Conservation (phyloP, 2,329 filamentous ascomycete species). For the Septoria petroselini region DNA sequence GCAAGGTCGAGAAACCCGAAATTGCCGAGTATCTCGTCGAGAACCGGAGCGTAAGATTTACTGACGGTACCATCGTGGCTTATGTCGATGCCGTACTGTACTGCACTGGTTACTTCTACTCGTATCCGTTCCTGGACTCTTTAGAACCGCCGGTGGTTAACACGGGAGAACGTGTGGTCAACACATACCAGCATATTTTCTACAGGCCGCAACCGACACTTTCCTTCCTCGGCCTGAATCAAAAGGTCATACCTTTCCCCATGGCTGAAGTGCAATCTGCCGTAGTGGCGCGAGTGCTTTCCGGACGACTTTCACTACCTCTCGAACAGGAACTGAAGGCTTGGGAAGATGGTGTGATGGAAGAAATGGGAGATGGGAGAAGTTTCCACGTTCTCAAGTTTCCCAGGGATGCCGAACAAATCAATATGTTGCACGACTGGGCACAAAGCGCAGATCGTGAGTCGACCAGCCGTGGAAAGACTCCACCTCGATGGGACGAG, state of each 20-base stretch:
- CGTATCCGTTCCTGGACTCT: constrained; percentile 66
- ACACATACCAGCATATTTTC: constrained; percentile 77
- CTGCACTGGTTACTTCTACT: constrained; percentile 86
- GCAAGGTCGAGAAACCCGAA: constrained; percentile 58
- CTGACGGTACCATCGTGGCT: constrained; percentile 61
- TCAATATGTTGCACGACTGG: constrained; percentile 67
- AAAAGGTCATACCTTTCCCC: constrained; percentile 86
- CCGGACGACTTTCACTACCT: constrained; percentile 66
- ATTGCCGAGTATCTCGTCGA: constrained; percentile 55
- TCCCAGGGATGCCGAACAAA: constrained; percentile 64
- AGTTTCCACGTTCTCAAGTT: constrained; percentile 56
- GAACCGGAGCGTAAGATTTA: constrained; percentile 62
- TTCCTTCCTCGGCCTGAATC: constrained; percentile 70
- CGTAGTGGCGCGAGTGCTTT: constrained; percentile 72
- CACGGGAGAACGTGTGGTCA: constrained; percentile 66
- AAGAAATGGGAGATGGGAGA: constrained; percentile 45
- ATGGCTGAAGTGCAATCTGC: constrained; percentile 75
- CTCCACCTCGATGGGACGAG: constrained; percentile 68
- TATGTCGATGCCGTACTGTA: constrained; percentile 76
- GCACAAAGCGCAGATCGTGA: constrained; percentile 46
- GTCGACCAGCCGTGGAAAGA: constrained; percentile 53
- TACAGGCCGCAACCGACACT: constrained; percentile 72
- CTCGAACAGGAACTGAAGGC: constrained; percentile 59
- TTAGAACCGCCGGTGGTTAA: constrained; percentile 59
- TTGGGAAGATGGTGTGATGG: constrained; percentile 58